phyloP scores from a whole-genome alignment of 2,329 filamentous ascomycete species.

The Trichoderma brevicompactum region DNA sequence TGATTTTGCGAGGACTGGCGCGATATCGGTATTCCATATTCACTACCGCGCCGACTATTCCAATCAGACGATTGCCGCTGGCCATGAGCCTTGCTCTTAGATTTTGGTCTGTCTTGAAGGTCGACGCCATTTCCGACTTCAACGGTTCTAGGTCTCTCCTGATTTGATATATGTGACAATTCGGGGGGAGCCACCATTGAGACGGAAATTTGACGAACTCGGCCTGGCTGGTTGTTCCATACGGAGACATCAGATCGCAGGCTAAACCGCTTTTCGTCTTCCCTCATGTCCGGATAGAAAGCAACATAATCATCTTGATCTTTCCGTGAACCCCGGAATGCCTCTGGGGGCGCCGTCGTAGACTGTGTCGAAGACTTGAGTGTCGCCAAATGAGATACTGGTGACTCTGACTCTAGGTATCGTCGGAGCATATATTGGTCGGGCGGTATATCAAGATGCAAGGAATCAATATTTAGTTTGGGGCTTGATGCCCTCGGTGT shows the following conservation, averaged over 20 bases:
- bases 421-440: conserved; percentile 29
- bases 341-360: neutral
- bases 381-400: neutral
- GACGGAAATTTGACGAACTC: conserved; percentile 21
- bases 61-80: conserved; percentile 20
- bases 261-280: conserved; percentile 29
- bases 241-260: conserved; percentile 35
- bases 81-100: neutral
- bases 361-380: neutral
- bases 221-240: conserved; percentile 33
- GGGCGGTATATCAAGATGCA: conserved; percentile 13
- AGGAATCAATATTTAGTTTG: neutral
- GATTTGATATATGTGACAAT: conserved; percentile 3
- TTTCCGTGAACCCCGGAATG: neutral
- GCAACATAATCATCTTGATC: neutral
- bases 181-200: conserved; percentile 26
- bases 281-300: conserved; percentile 12
- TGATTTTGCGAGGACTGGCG: conserved; percentile 24
- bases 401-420: conserved; percentile 29
- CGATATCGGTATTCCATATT: conserved; percentile 15
- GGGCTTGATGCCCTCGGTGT: neutral
- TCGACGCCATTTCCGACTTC: neutral
- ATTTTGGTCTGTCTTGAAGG: neutral
- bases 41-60: conserved; percentile 11
- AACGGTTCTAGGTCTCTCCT: neutral